phyloP scores from a whole-genome alignment of 331 rosid genomes.

The Pyracantha coccinea region DNA sequence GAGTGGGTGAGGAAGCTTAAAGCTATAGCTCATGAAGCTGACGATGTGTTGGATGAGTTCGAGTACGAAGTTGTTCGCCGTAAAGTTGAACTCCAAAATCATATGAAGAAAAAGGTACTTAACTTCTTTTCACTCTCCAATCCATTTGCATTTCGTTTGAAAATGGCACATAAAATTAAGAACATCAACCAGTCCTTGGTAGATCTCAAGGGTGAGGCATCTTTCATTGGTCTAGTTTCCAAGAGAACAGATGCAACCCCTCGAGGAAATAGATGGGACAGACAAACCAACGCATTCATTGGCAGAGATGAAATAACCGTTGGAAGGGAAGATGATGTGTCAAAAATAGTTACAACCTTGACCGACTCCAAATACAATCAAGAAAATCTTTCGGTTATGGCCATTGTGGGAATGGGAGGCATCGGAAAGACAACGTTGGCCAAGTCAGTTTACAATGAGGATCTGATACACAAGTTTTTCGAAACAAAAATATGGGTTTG shows the following conservation, averaged over 20 bases:
- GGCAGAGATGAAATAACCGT: too few relatives aligned
- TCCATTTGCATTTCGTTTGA: not conserved
- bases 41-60: too few relatives aligned
- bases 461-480: not conserved
- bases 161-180: conserved; percentile 1
- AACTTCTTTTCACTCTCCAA: too few relatives aligned
- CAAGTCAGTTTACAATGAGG: not conserved
- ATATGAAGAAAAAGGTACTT: not conserved
- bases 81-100: not conserved
- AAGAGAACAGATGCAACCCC: not conserved
- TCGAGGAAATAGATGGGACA: not conserved
- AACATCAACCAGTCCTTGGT: not conserved
- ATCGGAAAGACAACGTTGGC: too few relatives aligned
- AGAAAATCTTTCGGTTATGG: too few relatives aligned
- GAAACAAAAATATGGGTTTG: not conserved
- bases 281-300: too few relatives aligned
- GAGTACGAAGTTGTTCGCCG: not conserved
- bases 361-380: too few relatives aligned
- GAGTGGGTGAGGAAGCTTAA: not conserved
- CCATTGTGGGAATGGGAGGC: too few relatives aligned
- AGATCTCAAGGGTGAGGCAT: not conserved
- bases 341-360: too few relatives aligned
- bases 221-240: not conserved
- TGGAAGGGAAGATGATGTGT: too few relatives aligned
- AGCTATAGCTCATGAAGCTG: not conserved